Evolutionary conservation across 202 grass and related monocot species (phyloP).

Genomic region (Saccharum hybrid): DNA sequence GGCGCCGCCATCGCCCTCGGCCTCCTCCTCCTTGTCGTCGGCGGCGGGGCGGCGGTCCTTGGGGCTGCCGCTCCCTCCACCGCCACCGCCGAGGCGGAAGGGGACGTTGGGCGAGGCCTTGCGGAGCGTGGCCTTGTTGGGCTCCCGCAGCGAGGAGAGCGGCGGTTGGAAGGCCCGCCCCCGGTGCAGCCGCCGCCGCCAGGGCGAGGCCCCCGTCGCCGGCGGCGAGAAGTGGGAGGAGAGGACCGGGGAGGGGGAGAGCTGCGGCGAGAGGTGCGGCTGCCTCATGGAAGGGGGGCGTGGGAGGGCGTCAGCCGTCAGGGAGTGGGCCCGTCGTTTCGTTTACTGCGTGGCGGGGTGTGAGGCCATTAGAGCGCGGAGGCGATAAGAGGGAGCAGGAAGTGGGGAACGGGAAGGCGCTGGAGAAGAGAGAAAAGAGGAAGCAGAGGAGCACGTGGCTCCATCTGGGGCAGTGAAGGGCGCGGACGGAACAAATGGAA

Average conservation of each 20-base stretch:
- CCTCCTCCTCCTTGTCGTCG: slow-evolving; percentile 42
- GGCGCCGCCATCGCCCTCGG: neutral
- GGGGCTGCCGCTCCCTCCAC: slow-evolving; percentile 31
- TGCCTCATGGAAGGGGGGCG: slow-evolving; percentile 54
- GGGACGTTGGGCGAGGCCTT: slow-evolving; percentile 81
- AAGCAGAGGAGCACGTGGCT: slow-evolving; percentile 31
- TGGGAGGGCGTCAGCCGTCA: slow-evolving; percentile 1
- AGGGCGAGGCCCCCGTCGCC: slow-evolving; percentile 48
- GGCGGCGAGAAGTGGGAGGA: slow-evolving; percentile 62
- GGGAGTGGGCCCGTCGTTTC: slow-evolving; percentile 33
- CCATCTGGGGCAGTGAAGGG: slow-evolving; percentile 1
- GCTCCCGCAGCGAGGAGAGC: slow-evolving; percentile 67
- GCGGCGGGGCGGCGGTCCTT: slow-evolving; percentile 53
- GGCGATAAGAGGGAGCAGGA: slow-evolving; percentile 41
- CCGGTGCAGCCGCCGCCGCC: slow-evolving; percentile 46
- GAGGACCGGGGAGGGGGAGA: slow-evolving; percentile 50
- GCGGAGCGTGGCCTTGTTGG: slow-evolving; percentile 74
- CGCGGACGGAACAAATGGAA: too few species aligned
- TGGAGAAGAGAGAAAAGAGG: neutral
- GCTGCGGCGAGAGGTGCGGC: slow-evolving; percentile 56
- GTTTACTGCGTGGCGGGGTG: slow-evolving; percentile 36
- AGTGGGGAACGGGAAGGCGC: neutral
- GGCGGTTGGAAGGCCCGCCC: slow-evolving; percentile 49
- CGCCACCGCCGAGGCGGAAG: slow-evolving; percentile 63
- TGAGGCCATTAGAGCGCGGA: slow-evolving; percentile 56